Evolutionary conservation across 768 basidiomycete species (phyloP).

Genomic region (Termitomyces eurrhizus): DNA sequence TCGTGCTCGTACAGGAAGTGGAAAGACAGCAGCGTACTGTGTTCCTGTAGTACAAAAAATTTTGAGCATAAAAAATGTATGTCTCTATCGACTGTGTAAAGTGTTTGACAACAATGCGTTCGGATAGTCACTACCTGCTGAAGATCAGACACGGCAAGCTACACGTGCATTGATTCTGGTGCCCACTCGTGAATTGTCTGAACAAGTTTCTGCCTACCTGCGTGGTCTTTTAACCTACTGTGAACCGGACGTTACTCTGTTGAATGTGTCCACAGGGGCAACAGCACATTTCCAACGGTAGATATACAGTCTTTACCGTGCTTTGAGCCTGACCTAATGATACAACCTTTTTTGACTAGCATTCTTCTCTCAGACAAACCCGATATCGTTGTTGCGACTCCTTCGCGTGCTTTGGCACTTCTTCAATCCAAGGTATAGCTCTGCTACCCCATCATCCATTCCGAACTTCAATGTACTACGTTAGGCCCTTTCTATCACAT

Average conservation of each 20-base stretch:
- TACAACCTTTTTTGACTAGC: constrained; percentile 6
- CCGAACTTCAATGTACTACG: not conserved
- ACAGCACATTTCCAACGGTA: constrained; percentile 64
- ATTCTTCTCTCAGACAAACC: constrained; percentile 55
- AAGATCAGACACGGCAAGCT: constrained; percentile 41
- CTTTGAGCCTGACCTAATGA: not conserved
- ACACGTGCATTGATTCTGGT: constrained; percentile 81
- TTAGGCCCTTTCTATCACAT: constrained; percentile 60
- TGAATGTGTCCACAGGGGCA: constrained; percentile 75
- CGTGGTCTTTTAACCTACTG: constrained; percentile 70
- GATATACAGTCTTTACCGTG: not conserved
- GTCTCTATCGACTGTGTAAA: constrained; percentile 18
- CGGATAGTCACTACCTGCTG: constrained; percentile 32
- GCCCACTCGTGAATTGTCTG: constrained; percentile 89
- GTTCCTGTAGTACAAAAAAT: constrained; percentile 90
- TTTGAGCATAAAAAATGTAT: constrained; percentile 71
- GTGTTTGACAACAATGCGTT: constrained; percentile 7
- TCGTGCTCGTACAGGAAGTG: constrained; percentile 91
- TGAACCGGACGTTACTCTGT: constrained; percentile 63
- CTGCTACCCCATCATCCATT: not conserved
- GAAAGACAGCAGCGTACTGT: constrained; percentile 96
- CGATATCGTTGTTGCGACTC: constrained; percentile 78
- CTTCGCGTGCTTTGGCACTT: constrained; percentile 62
- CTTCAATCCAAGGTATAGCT: constrained; percentile 65
- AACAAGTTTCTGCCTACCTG: constrained; percentile 80